Evolutionary conservation across 1,284 basidiomycete species (phyloP).

Genomic region (Cryptococcus hybrid): DNA sequence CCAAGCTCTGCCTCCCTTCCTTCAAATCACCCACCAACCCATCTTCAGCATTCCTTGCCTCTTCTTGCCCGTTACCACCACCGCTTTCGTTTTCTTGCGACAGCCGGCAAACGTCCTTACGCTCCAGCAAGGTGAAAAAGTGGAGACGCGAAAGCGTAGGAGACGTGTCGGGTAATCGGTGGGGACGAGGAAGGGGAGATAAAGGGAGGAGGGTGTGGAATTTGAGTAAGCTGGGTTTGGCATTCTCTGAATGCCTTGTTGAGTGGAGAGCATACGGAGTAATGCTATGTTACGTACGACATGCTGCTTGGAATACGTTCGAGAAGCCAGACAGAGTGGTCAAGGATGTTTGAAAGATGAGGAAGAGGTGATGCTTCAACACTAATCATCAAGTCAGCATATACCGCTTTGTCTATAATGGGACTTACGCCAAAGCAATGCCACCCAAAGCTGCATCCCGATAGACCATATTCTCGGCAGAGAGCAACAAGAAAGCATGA

Average conservation of each 20-base stretch:
- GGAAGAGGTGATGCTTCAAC: slow-evolving; percentile 41
- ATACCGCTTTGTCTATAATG: not conserved
- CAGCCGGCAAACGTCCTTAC: not conserved
- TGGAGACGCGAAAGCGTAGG: slow-evolving; percentile 30
- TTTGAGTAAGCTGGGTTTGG: slow-evolving; percentile 32
- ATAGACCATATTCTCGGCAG: slow-evolving; percentile 39
- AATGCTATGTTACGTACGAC: slow-evolving; percentile 6
- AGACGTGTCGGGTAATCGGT: slow-evolving; percentile 40
- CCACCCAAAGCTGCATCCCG: slow-evolving; percentile 22
- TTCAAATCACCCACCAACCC: slow-evolving; percentile 63
- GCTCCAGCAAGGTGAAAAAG: slow-evolving; percentile 28
- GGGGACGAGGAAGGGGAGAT: slow-evolving; percentile 29
- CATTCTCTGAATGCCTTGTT: slow-evolving; percentile 7
- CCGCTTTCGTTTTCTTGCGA: slow-evolving; percentile 7
- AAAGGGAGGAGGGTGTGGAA: slow-evolving; percentile 37
- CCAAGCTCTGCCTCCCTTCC: slow-evolving; percentile 57
- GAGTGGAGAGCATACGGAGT: not conserved
- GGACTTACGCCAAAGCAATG: slow-evolving; percentile 24
- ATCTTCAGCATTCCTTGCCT: slow-evolving; percentile 66
- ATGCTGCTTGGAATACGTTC: slow-evolving; percentile 33
- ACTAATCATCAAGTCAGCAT: slow-evolving; percentile 2
- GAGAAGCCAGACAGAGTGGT: slow-evolving; percentile 41
- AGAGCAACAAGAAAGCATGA: slow-evolving; percentile 30
- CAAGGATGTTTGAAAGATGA: slow-evolving; percentile 36
- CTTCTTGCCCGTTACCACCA: slow-evolving; percentile 58